A percentile compares a stretch with the other conserved stretches of the same genome.
These are phyloP conservation scores for Boletus pseudopeckii DNA, from an alignment of 768 basidiomycete species.

Conservation along the genomic window DNA sequence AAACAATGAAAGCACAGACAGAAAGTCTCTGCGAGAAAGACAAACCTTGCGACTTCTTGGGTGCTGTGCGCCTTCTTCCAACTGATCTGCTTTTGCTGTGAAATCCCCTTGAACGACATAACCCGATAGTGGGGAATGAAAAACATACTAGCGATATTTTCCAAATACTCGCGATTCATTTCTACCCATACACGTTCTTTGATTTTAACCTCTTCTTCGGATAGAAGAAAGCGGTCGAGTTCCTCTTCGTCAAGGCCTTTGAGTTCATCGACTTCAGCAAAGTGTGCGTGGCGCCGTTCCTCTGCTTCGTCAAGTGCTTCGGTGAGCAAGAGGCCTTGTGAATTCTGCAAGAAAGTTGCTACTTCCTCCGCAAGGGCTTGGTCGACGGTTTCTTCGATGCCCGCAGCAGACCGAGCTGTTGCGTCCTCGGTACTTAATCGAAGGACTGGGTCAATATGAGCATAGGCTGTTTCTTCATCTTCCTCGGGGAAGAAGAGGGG, in stretches of 20 bases:
- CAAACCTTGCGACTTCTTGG: conserved; percentile 78
- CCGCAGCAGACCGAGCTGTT: conserved; percentile 26
- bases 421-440: conserved; percentile 27
- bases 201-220: conserved; percentile 75
- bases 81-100: conserved; percentile 66
- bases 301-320: conserved; percentile 68
- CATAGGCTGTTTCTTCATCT: conserved; percentile 36
- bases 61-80: conserved; percentile 37
- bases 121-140: not conserved
- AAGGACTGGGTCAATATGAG: conserved; percentile 58
- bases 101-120: conserved; percentile 44
- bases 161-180: conserved; percentile 86
- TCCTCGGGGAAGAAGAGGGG: conserved; percentile 47
- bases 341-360: conserved; percentile 56
- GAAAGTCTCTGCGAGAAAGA: conserved; percentile 39
- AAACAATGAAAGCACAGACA: conserved; percentile 11
- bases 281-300: conserved; percentile 52
- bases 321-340: conserved; percentile 55
- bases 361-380: conserved; percentile 69
- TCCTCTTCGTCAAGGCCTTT: conserved; percentile 88
- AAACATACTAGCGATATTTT: conserved; percentile 67
- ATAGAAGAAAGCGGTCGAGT: conserved; percentile 74
- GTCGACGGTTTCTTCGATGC: conserved; percentile 59
- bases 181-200: conserved; percentile 95
- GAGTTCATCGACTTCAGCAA: conserved; percentile 54